These are phyloP conservation scores for Chaetomium olivaceum DNA, from an alignment of 2,329 filamentous ascomycete species.

Conservation along the genomic window DNA sequence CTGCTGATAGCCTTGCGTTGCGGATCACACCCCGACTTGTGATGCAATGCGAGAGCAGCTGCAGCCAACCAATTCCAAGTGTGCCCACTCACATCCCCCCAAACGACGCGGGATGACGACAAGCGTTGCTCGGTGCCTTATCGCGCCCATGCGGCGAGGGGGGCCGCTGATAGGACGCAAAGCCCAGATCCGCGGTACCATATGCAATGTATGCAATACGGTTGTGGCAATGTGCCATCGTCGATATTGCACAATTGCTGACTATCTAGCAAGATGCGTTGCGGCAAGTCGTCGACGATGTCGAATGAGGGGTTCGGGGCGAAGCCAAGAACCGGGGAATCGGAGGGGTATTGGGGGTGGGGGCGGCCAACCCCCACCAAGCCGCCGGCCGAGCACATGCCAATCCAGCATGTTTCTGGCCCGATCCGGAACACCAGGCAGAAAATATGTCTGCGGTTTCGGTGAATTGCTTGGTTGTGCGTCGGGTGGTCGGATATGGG, in stretches of 20 bases:
- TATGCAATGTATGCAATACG: not conserved
- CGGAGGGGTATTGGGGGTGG: conserved; percentile 7
- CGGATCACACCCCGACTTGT: conserved; percentile 22
- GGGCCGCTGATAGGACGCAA: conserved; percentile 4
- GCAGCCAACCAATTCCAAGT: conserved; percentile 30
- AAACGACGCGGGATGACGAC: conserved; percentile 36
- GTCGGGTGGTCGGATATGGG: conserved; percentile 4
- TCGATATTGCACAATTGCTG: conserved; percentile 4
- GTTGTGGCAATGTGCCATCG: conserved; percentile 4
- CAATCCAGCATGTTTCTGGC: conserved; percentile 1
- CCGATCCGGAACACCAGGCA: conserved; percentile 8
- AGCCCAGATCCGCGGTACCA: not conserved
- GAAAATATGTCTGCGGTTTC: not conserved
- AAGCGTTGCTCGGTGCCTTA: conserved; percentile 32
- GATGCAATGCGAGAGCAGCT: conserved; percentile 29
- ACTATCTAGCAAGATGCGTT: not conserved
- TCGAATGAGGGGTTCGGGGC: not conserved
- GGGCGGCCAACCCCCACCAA: conserved; percentile 9
- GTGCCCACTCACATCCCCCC: conserved; percentile 24
- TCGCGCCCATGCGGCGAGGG: conserved; percentile 30
- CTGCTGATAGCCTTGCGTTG: conserved; percentile 19
- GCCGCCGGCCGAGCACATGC: conserved; percentile 13
- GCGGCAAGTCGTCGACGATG: not conserved
- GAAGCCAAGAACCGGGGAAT: not conserved
- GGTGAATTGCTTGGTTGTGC: not conserved